Evolutionary conservation across 225 moss, liverwort and hornwort genomes (phyloP).

Genomic region (Polytrichum commune): DNA sequence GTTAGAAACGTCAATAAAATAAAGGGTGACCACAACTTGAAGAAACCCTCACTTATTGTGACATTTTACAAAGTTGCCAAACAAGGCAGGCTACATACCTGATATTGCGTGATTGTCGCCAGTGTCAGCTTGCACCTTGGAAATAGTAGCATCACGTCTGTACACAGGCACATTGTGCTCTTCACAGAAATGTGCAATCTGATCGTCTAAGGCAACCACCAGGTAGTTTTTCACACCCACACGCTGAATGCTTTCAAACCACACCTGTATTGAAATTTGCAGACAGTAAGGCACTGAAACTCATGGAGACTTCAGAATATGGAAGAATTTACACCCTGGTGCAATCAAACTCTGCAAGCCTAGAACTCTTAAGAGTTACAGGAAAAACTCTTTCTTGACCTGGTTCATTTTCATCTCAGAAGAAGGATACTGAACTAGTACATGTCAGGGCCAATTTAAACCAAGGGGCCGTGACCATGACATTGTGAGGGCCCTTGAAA

Average conservation of each 20-base stretch:
- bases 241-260: constrained; percentile 85
- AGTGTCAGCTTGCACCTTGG: constrained; percentile 56
- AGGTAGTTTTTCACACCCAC: constrained; percentile 75
- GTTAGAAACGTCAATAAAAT: no score
- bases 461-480: no score
- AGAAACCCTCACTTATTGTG: no score
- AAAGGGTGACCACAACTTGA: no score
- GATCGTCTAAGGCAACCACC: constrained; percentile 86
- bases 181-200: constrained; percentile 67
- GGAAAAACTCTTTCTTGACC: no score
- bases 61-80: no score
- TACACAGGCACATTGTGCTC: constrained; percentile 72
- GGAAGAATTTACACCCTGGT: background rate
- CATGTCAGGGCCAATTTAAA: no score
- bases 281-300: background rate
- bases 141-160: constrained; percentile 72
- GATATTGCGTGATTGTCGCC: constrained; percentile 95
- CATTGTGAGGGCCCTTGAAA: no score
- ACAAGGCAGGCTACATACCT: constrained; percentile 22
- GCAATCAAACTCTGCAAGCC: no score
- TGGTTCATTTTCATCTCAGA: no score
- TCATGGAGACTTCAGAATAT: background rate
- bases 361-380: no score
- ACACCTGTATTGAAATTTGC: constrained; percentile 43
- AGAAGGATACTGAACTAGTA: no score